Evolutionary conservation across 1,284 basidiomycete species (phyloP).

Genomic region (Phenoliferia sp.): DNA sequence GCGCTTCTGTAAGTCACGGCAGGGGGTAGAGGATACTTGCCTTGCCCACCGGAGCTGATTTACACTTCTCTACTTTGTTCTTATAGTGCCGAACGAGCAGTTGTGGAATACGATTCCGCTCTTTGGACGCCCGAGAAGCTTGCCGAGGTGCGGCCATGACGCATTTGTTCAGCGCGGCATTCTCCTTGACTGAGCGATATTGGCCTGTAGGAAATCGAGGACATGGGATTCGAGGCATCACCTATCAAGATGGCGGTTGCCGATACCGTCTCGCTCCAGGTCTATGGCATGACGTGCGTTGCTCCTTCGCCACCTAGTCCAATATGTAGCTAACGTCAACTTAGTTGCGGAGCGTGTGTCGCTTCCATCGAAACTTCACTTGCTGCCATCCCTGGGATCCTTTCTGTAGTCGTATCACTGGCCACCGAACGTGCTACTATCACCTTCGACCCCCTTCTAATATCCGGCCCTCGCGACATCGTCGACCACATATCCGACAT

Average conservation of each 20-base stretch:
- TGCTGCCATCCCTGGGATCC: conserved; percentile 66
- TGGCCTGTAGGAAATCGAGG: conserved; percentile 68
- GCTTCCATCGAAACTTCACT: conserved; percentile 71
- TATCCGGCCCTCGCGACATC: conserved; percentile 75
- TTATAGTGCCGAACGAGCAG: conserved; percentile 70
- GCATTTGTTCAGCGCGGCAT: background rate
- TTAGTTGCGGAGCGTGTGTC: conserved; percentile 56
- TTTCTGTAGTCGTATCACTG: conserved; percentile 64
- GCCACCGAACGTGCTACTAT: conserved; percentile 68
- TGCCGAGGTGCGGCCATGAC: conserved; percentile 56
- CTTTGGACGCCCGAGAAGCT: conserved; percentile 78
- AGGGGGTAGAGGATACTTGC: too few species aligned
- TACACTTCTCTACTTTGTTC: background rate
- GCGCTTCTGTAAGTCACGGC: conserved; percentile 60
- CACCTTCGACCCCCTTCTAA: conserved; percentile 61
- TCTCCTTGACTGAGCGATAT: background rate
- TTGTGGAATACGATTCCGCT: conserved; percentile 77
- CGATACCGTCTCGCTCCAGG: conserved; percentile 64
- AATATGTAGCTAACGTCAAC: background rate
- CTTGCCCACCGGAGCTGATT: background rate
- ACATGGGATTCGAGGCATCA: conserved; percentile 86
- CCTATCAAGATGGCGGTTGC: conserved; percentile 59
- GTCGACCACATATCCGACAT: conserved; percentile 81
- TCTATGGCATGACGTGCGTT: conserved; percentile 86
- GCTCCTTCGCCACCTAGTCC: too few species aligned